phyloP scores from a whole-genome alignment of 176 grass and related monocot species.

The Aechmea fasciata region DNA sequence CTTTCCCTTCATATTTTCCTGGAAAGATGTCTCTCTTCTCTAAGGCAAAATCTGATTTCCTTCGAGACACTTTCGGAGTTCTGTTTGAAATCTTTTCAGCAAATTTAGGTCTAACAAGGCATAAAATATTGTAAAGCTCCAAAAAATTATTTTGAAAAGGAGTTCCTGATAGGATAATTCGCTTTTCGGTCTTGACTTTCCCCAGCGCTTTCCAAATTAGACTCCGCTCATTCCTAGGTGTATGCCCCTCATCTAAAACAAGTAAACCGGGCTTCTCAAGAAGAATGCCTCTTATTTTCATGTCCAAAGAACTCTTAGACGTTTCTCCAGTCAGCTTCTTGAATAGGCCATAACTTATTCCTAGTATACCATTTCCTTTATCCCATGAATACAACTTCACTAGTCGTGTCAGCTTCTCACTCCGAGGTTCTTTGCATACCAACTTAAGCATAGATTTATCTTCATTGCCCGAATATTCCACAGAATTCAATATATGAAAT shows the following conservation, averaged over 20 bases:
- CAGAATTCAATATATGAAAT: slow-evolving; percentile 57
- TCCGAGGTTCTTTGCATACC: slow-evolving; percentile 16
- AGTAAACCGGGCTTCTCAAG: slow-evolving; percentile 49
- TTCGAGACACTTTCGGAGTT: neutral
- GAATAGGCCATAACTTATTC: slow-evolving; percentile 68
- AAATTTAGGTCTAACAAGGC: slow-evolving; percentile 60
- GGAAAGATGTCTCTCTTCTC: slow-evolving; percentile 1
- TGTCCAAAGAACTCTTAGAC: slow-evolving; percentile 12
- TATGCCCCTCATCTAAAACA: slow-evolving; percentile 85
- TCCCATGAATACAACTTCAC: slow-evolving; percentile 62
- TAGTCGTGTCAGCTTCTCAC: neutral
- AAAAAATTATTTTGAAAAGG: slow-evolving; percentile 76
- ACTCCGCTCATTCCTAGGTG: slow-evolving; percentile 46
- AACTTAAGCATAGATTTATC: slow-evolving; percentile 27
- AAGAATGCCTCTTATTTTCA: slow-evolving; percentile 27
- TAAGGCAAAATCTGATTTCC: neutral
- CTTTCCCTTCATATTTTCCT: slow-evolving; percentile 31
- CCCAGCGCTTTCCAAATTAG: slow-evolving; percentile 49
- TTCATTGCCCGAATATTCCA: slow-evolving; percentile 33
- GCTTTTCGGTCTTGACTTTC: slow-evolving; percentile 40
- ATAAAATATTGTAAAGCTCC: slow-evolving; percentile 57
- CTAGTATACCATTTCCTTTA: slow-evolving; percentile 54
- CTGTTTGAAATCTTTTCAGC: slow-evolving; percentile 26
- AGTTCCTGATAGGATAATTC: slow-evolving; percentile 74
- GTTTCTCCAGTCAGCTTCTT: slow-evolving; percentile 24